These are phyloP conservation scores for Trichoderma pleuroti DNA, from an alignment of 2,329 filamentous ascomycete species.

Conservation along the genomic window DNA sequence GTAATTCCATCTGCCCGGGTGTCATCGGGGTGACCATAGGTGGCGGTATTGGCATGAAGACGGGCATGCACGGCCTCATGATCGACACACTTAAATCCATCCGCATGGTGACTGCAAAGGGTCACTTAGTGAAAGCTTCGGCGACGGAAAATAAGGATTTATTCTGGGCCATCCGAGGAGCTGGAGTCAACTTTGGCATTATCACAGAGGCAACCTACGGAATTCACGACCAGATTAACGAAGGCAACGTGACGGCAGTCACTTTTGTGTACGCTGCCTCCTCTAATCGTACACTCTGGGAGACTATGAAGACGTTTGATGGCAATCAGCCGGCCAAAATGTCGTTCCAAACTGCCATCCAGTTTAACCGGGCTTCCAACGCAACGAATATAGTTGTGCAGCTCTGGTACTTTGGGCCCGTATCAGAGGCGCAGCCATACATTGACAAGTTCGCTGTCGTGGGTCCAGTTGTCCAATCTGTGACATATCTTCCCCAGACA, in stretches of 20 bases:
- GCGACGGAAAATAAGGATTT: slow-evolving; percentile 33
- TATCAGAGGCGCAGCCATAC: not conserved
- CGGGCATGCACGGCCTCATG: not conserved
- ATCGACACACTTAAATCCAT: not conserved
- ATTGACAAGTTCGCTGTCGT: not conserved
- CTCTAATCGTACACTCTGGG: not conserved
- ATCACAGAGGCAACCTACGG: slow-evolving; percentile 26
- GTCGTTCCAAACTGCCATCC: not conserved
- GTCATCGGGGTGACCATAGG: not conserved
- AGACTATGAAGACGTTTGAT: not conserved
- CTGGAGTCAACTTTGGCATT: slow-evolving; percentile 49
- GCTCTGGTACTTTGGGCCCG: not conserved
- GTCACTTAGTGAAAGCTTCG: not conserved
- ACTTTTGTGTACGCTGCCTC: not conserved
- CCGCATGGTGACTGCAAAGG: not conserved
- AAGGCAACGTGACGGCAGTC: not conserved
- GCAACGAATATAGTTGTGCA: not conserved
- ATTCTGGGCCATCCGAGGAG: slow-evolving; percentile 48
- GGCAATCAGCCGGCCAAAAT: not conserved
- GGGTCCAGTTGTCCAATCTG: not conserved
- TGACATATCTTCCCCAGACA: not conserved
- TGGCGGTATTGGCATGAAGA: not conserved
- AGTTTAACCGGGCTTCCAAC: not conserved
- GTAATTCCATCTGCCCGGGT: not conserved
- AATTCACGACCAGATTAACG: slow-evolving; percentile 16